Evolutionary conservation across 1,284 basidiomycete species (phyloP).

Genomic region (Boletus semigastroideus): DNA sequence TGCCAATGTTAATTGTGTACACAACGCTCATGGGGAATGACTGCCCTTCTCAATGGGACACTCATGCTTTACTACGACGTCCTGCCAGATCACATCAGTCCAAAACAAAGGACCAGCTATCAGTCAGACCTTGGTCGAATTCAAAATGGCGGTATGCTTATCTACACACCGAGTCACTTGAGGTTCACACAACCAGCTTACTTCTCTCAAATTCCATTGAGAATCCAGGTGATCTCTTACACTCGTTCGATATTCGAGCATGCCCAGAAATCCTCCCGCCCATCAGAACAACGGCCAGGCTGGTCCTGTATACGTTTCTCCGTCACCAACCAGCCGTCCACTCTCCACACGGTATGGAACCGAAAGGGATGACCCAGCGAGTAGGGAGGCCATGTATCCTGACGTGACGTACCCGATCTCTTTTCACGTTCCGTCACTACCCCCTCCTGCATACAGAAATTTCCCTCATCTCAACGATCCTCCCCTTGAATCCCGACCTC

Average conservation of each 20-base stretch:
- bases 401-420: slow-evolving; percentile 7
- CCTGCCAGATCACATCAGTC: background rate
- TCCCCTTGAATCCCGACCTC: slow-evolving; percentile 14
- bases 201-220: slow-evolving; percentile 3
- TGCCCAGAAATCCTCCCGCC: slow-evolving; percentile 16
- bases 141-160: slow-evolving; percentile 21
- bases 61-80: background rate
- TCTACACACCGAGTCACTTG: slow-evolving; percentile 8
- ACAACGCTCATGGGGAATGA: background rate
- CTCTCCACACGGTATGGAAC: background rate
- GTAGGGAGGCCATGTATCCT: slow-evolving; percentile 2
- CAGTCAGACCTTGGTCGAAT: slow-evolving; percentile 15
- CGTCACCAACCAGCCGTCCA: background rate
- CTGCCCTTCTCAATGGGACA: slow-evolving; percentile 1
- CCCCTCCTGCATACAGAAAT: slow-evolving; percentile 6
- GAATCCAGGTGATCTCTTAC: slow-evolving; percentile 19
- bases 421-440: slow-evolving; percentile 10
- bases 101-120: background rate
- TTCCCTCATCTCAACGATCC: background rate
- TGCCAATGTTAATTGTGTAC: background rate
- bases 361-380: slow-evolving; percentile 1
- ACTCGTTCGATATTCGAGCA: slow-evolving; percentile 11
- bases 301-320: slow-evolving; percentile 18
- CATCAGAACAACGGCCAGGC: slow-evolving; percentile 17
- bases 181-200: background rate